Evolutionary conservation across 176 grass and related monocot genomes (phyloP).

Genomic region (Chrysopogon serrulatus): DNA sequence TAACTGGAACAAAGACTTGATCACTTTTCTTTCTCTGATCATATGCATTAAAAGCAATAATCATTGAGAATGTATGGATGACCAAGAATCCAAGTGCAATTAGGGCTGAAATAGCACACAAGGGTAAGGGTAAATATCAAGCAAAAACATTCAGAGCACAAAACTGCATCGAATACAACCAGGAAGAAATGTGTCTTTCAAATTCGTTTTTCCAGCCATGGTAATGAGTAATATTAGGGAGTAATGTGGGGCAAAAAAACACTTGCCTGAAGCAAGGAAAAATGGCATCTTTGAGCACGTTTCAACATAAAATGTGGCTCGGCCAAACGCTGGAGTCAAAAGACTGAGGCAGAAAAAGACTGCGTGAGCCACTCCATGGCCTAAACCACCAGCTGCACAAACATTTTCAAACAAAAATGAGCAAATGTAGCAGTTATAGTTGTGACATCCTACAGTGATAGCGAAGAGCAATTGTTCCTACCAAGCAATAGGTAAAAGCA

Average conservation of each 20-base stretch:
- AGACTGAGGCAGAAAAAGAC: conserved; percentile 95
- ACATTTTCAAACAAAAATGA: conserved; percentile 29
- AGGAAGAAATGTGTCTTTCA: not conserved
- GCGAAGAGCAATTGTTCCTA: not conserved
- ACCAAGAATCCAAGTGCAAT: conserved; percentile 87
- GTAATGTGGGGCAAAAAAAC: not conserved
- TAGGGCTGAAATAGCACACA: conserved; percentile 55
- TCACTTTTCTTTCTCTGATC: conserved; percentile 68
- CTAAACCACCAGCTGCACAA: conserved; percentile 91
- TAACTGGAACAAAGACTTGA: conserved; percentile 57
- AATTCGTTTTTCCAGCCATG: not conserved
- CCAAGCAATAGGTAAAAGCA: not conserved
- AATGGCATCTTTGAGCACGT: conserved; percentile 82
- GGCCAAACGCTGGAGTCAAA: conserved; percentile 88
- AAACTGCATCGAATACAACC: conserved; percentile 6
- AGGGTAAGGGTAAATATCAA: not conserved
- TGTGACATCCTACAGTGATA: conserved; percentile 2
- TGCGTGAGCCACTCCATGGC: conserved; percentile 86
- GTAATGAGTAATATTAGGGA: not conserved
- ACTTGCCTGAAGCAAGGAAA: conserved; percentile 81
- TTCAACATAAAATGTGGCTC: conserved; percentile 83
- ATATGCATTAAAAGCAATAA: conserved; percentile 97
- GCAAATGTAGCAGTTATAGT: not conserved
- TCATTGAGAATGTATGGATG: conserved; percentile 94
- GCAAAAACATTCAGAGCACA: not conserved